A percentile compares a stretch with the other conserved stretches of the same genome.
These are phyloP conservation scores for Peronospora destructor DNA, from an alignment of 352 stramenopile genomes.

Conservation along the genomic window DNA sequence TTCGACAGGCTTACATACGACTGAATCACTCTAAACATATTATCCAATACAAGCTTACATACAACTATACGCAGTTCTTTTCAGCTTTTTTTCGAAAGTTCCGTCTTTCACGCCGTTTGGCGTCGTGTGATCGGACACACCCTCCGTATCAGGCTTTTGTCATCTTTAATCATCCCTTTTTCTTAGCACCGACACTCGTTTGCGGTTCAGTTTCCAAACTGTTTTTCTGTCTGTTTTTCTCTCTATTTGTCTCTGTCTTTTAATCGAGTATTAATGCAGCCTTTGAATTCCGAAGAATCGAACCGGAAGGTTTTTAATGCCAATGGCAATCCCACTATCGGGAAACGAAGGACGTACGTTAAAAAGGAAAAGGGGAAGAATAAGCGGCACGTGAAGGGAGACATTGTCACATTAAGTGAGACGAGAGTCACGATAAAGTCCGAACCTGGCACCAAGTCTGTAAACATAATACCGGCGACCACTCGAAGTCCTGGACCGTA, in stretches of 20 bases:
- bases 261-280: conserved; percentile 1
- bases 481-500: conserved; percentile 21
- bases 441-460: background rate
- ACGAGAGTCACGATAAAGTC: background rate
- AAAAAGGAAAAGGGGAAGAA: conserved; percentile 4
- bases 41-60: background rate
- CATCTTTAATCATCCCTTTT: conserved; percentile 18
- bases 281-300: background rate
- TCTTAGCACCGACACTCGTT: background rate
- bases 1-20: too few species aligned
- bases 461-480: conserved; percentile 1
- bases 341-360: conserved; percentile 6
- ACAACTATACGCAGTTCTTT: background rate
- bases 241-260: too few species aligned
- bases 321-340: background rate
- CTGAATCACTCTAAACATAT: too few species aligned
- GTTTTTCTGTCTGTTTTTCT: too few species aligned
- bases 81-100: background rate
- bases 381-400: background rate
- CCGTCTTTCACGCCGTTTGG: conserved; percentile 10
- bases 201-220: background rate
- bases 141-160: conserved; percentile 17
- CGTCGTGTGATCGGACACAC: conserved; percentile 11
- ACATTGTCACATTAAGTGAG: conserved; percentile 1
- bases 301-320: conserved; percentile 10